Evolutionary conservation across 352 stramenopile species (phyloP).

Genomic region (Globisporangium rhizosaccharum): DNA sequence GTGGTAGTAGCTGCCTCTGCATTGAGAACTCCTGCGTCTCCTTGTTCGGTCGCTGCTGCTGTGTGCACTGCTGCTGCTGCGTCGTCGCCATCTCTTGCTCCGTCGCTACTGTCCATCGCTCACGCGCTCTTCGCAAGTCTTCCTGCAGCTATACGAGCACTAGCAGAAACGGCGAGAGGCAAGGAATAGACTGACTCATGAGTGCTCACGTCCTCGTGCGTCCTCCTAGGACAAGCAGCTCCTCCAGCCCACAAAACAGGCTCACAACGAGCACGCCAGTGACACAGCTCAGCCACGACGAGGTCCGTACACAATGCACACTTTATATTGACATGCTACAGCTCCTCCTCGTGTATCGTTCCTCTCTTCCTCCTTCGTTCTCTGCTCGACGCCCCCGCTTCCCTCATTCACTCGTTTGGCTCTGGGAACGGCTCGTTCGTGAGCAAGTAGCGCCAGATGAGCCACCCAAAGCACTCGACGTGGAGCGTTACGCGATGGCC

Average conservation of each 20-base stretch:
- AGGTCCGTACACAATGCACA: no score
- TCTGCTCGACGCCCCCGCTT: not conserved
- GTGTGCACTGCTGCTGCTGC: no score
- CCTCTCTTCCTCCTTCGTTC: not conserved
- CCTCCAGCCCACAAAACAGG: no score
- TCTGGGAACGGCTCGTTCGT: conserved; percentile 81
- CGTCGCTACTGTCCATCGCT: not conserved
- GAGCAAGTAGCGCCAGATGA: conserved; percentile 83
- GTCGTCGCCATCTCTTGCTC: not conserved
- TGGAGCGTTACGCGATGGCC: conserved; percentile 78
- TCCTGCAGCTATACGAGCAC: not conserved
- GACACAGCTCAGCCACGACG: no score
- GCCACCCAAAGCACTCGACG: conserved; percentile 81
- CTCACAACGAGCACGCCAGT: no score
- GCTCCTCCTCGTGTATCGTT: not conserved
- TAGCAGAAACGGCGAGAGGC: no score
- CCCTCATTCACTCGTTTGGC: conserved; percentile 33
- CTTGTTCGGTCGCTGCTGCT: no score
- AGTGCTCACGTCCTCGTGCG: no score
- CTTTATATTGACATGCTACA: not conserved
- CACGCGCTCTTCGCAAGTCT: not conserved
- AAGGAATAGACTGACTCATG: no score
- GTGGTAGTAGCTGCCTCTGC: no score
- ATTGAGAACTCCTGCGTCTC: no score
- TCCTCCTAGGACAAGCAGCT: no score